Evolutionary conservation across 176 grass and related monocot genomes (phyloP), one percentile per base, ranked within the genome.

Genomic region (Phoenix roebelenii): DNA sequence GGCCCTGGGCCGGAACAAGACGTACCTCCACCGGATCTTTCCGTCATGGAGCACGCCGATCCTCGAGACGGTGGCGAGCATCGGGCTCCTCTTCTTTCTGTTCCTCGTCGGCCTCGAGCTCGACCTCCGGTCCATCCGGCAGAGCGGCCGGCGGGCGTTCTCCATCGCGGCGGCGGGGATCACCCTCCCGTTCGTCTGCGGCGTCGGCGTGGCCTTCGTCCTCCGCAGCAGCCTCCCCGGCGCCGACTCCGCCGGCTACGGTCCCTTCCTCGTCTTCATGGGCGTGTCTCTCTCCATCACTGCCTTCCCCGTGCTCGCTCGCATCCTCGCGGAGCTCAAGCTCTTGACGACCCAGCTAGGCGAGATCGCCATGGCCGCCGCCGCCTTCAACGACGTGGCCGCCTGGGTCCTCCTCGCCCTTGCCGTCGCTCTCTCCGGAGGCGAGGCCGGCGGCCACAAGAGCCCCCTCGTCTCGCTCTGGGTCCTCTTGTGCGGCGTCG

Each of bases 271-370:
- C 17, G 85, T 95, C 0, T 95, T 95, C 76, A 95, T 95, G 89
- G 85, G 85, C 18, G 90, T 95, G 3, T 64, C 89, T 7, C 69
- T 95, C 14, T 95, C 89, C 56, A 95, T 95, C 72, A 95, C 89
- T 6, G 89, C 89, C 0, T 95, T 95, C 71, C 89, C 85, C 0
- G 89, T 95, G 0, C 70, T 95, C 5, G 89, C 89, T 6, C 85
- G 89, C 52, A 95, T 95, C 64, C 85, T 95, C 18, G 89, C 89
- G 5, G 89, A 95, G 73, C 74, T 95, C 16, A 95, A 95, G 64
- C 85, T 89, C 1, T 67, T 95, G 52, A 89, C 85, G 25, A 83
- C 90, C 0, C 49, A 69, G 4, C 66, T 95, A 16, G 90, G 90
- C 0, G 85, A 89, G 77, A 86, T 68, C 24, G 90, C 90, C 12